Evolutionary conservation across 2,329 filamentous ascomycete genomes (phyloP), one percentile per base, ranked within the genome.

Genomic region (Emmonsiellopsis sp.): DNA sequence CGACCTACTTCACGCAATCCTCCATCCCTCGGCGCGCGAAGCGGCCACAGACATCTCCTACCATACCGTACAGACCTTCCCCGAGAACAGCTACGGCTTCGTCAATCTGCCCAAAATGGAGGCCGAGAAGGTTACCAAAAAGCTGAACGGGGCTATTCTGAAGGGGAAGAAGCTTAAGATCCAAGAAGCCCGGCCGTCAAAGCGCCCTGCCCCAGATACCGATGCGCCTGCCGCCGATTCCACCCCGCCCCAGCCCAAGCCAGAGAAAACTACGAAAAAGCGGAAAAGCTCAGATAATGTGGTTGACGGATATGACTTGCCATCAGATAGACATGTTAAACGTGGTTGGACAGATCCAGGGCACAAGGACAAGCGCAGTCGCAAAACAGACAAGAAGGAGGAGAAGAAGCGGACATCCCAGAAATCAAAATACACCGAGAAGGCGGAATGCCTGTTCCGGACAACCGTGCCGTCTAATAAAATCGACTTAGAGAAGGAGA

Each of bases 121-220:
- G 59, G 93, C 92, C 8, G 86, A 92, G n/a, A 95, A 90, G 69
- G 72, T 97, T 52, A 89, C 85, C 73, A 92, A 86, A 73, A 97
- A 93, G 73, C 78, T 97, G 49, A 87, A 95, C 75, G 92, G 92
- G 34, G 81, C 86, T 2, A 86, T 88, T 27, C 73, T 98, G 53
- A 93, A 86, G 66, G 93, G 93, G 7, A 77, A 78, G 56, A 97
- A 95, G 71, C 82, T 97, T 62, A 83, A 83, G 55, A 81, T 98
- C 55, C 88, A 96, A 62, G 83, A 85, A 58, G 93, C 93, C 6
- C 82, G 83, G 48, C 83, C 86, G 6, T 37, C 37, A 13, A 53
- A 54, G 13, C 42, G 39, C n/a, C 49, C 17, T n/a, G 33, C 31
- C 13, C n/a, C 66, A 66, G 59, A 67, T 52, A 59, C 65, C 55